Evolutionary conservation across 768 basidiomycete species (phyloP), one percentile per base, ranked within the genome.

Genomic region (Boletus pseudo-olivaceus): DNA sequence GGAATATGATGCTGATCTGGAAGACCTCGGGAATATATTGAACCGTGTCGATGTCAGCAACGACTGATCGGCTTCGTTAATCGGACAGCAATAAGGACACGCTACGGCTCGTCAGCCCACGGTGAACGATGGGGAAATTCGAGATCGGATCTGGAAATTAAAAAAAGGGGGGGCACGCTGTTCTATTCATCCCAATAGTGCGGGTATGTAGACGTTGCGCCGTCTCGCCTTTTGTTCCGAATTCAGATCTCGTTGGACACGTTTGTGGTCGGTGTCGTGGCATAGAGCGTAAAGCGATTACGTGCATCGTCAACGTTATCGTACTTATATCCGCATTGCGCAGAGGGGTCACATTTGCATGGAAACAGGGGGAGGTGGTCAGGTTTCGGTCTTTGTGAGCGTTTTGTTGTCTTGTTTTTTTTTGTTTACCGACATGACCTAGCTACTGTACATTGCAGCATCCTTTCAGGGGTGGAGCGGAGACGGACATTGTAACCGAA

Each of bases 1-100:
- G 30, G 52, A 42, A 38, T 5, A 7, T 6, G 47, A 44, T 17
- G 14, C 12, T 20, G 53, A 57, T 41, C 32, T 10, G 30, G 49
- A 56, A 20, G 44, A 50, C 32, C 48, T 54, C 30, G 56, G 44
- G 33, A 26, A 46, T 46, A n/a, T 30, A 17, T 27, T 57, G 30
- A 38, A 48, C 15, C 7, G 23, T 47, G 17, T n/a, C 14, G 34
- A 35, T 15, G 15, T 35, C 34, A 17, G 26, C 23, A 12, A 47
- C 23, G 8, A n/a, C 34, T 3, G 60, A 34, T 10, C 9, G 20
- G 38, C 20, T 39, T 51, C 38, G 45, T 33, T 42, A 49, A 61
- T 41, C 17, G 1, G 43, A 12, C 35, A 23, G 40, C 44, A 23
- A 29, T 8, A 27, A 39, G 8, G 38, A 49, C 48, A 51, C 48